Evolutionary conservation across 306 rosid species (phyloP), one percentile per base, ranked within the genome.

Genomic region (Elaeagnus macrophylla): DNA sequence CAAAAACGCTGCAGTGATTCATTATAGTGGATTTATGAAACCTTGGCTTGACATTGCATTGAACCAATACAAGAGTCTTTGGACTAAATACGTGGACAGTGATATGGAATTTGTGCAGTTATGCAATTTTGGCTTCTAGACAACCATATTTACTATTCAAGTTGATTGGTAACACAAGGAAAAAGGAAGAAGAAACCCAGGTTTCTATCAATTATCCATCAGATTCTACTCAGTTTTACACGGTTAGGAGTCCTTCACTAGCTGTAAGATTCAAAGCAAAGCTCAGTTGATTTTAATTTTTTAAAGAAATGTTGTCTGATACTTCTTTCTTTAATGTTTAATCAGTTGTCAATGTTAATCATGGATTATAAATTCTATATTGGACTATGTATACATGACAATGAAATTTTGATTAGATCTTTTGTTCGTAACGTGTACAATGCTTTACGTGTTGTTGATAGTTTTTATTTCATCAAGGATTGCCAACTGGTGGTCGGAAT

Each of bases 1-100:
- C 83, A 93, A 67, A 72, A 83, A 88, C 11, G 96, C 99, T 42
- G 95, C 96, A 9, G 94, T 93, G 71, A 87, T 93, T 66, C 99
- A 87, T 75, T 93, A 93, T 85, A 93, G 79, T 6, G 99, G 99
- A 63, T 77, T 82, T 79, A 93, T 87, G 99, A 93, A 93, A 66
- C 99, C 99, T 25, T 93, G 99, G 99, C 95, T 93, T 13, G 99
- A 93, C 67, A 81, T 93, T 66, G 99, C 99, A 16, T 69, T 93
- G 89, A 93, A 93, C 69, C 99, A 93, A 59, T 93, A 87, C 53
- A 93, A 93, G 83, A 79, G 69, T 66, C 88, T 87, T 4, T 93
- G 99, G 99, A 84, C 99, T 47, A 82, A 82, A 68, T 82, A 87
- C 39, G 86, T 93, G 57, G 99, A 93, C 89, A 93, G 77, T 37